Evolutionary conservation across 1,139 yeast genomes (phyloP).

Genomic region (Blastobotrys ciferrii): DNA sequence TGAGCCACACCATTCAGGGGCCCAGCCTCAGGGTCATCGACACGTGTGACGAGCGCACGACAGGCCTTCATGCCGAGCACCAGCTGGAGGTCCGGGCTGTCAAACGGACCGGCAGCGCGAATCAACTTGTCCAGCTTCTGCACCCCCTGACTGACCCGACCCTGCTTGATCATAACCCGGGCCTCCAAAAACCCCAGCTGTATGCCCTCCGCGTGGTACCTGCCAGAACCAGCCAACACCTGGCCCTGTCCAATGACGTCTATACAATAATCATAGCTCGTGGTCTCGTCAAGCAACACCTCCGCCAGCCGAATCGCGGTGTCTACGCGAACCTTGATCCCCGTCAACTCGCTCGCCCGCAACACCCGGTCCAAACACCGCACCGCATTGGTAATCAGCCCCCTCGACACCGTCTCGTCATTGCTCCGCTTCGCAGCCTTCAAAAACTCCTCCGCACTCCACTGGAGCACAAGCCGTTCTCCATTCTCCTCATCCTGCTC

Average conservation of each 20-base stretch:
- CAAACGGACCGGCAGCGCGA: background rate
- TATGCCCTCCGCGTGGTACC: background rate
- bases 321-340: constrained; percentile 6
- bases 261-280: constrained; percentile 3
- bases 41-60: background rate
- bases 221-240: constrained; percentile 3
- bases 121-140: constrained; percentile 5
- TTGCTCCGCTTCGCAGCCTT: constrained; percentile 6
- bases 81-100: background rate
- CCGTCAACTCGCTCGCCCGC: background rate
- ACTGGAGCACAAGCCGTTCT: constrained; percentile 11
- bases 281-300: constrained; percentile 9
- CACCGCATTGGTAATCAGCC: constrained; percentile 5
- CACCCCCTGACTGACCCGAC: background rate
- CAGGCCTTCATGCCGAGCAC: background rate
- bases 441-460: constrained; percentile 15
- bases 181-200: constrained; percentile 1
- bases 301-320: constrained; percentile 13
- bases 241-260: constrained; percentile 6
- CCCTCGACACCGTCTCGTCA: background rate
- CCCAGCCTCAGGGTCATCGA: background rate
- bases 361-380: constrained; percentile 11
- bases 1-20: background rate
- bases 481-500: constrained; percentile 1
- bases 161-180: constrained; percentile 1